phyloP scores from a whole-genome alignment of 176 grass and related monocot species.

The Cenchrus americanus region DNA sequence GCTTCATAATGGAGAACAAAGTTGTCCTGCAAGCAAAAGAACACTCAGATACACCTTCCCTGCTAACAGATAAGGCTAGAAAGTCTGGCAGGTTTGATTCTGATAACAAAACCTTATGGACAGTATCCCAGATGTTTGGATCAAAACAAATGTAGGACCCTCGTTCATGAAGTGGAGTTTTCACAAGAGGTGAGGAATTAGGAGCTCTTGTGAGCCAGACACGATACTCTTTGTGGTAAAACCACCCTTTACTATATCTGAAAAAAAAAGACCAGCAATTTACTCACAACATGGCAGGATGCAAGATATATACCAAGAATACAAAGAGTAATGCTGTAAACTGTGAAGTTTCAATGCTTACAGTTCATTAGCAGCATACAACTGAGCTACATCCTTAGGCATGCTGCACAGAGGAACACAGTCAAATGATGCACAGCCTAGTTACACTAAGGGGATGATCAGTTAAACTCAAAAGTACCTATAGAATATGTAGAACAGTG shows the following conservation, averaged over 20 bases:
- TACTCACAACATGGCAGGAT: background rate
- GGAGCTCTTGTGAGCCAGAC: conserved; percentile 78
- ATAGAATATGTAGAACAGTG: conserved; percentile 95
- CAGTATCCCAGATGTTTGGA: conserved; percentile 70
- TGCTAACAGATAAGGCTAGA: conserved; percentile 17
- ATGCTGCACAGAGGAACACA: conserved; percentile 69
- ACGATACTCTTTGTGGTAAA: conserved; percentile 85
- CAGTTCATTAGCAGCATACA: conserved; percentile 90
- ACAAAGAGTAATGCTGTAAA: conserved; percentile 28
- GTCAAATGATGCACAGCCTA: conserved; percentile 35
- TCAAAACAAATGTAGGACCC: conserved; percentile 83
- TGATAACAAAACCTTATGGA: conserved; percentile 62
- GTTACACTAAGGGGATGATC: conserved; percentile 3
- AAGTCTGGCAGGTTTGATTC: conserved; percentile 1
- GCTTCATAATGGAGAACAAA: conserved; percentile 76
- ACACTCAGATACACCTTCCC: conserved; percentile 13
- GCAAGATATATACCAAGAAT: background rate
- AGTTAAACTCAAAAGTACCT: conserved; percentile 63
- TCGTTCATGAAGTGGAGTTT: conserved; percentile 74
- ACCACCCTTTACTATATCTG: conserved; percentile 84
- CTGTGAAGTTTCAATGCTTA: conserved; percentile 43
- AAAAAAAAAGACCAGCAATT: conserved; percentile 25
- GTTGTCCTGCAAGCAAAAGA: conserved; percentile 61
- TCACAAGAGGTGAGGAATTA: conserved; percentile 60
- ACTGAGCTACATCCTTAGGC: conserved; percentile 90